Conservation (phyloP, 768 basidiomycete species). For the Favolaschia claudopus region DNA sequence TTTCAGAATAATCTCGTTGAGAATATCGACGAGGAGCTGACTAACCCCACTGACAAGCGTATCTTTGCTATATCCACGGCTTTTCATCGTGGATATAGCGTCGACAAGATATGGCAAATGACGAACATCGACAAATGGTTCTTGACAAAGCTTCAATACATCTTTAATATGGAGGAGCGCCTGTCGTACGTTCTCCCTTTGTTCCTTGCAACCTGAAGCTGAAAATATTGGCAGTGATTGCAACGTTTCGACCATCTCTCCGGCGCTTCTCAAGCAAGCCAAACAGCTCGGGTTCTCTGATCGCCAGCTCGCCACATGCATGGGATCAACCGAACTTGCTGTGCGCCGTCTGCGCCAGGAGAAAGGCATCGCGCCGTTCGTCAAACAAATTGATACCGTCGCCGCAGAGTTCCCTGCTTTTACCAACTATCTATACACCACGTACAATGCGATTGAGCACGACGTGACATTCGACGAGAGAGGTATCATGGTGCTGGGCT, state of each 20-base stretch:
- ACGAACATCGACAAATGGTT: conserved; percentile 99
- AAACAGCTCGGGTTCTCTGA: conserved; percentile 98
- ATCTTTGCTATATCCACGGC: conserved; percentile 96
- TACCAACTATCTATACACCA: conserved; percentile 99
- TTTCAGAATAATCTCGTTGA: conserved; percentile 86
- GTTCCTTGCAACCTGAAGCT: conserved; percentile 9
- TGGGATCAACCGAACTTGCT: conserved; percentile 92
- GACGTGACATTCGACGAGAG: conserved; percentile 89
- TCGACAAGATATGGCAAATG: conserved; percentile 97
- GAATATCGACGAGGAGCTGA: conserved; percentile 90
- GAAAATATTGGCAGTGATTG: conserved; percentile 52
- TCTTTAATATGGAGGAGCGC: conserved; percentile 80
- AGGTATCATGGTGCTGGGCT: conserved; percentile 97
- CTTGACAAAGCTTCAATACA: conserved; percentile 85
- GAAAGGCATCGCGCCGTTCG: conserved; percentile 81
- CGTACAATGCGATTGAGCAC: conserved; percentile 96
- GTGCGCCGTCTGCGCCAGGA: conserved; percentile 92
- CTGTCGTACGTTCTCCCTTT: conserved; percentile 66
- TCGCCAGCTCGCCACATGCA: conserved; percentile 80
- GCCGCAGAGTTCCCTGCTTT: conserved; percentile 98
- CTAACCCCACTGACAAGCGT: conserved; percentile 96
- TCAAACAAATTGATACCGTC: conserved; percentile 99
- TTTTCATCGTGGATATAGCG: conserved; percentile 90
- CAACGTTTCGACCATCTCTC: conserved; percentile 69
- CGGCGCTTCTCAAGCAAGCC: conserved; percentile 73